Percentiles rank a stretch among this genome's conserved stretches.
Conservation (phyloP, 2,329 filamentous ascomycete species). For the Phialophora verrucosa region DNA sequence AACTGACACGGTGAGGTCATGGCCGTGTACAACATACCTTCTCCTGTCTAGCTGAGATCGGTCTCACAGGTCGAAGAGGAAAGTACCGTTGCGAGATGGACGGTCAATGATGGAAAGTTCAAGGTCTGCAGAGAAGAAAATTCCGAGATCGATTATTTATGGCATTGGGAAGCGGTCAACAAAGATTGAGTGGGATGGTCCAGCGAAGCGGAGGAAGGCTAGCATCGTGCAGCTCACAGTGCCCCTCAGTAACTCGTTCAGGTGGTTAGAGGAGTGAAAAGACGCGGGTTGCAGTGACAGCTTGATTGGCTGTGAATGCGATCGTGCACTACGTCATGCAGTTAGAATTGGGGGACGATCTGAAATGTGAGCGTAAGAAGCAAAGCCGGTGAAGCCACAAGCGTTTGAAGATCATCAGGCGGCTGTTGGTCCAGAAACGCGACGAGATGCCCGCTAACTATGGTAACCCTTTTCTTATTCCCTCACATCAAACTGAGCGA, state of each 20-base stretch:
- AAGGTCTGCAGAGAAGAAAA: not conserved
- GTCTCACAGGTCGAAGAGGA: not conserved
- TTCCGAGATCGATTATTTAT: not conserved
- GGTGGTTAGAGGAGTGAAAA: not conserved
- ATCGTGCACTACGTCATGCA: not conserved
- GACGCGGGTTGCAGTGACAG: conserved; percentile 4
- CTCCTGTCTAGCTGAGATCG: not conserved
- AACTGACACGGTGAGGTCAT: not conserved
- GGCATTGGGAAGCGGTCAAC: not conserved
- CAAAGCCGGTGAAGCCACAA: not conserved
- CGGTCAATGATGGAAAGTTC: not conserved
- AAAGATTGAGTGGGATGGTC: not conserved
- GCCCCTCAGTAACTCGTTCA: conserved; percentile 6
- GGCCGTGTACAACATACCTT: not conserved
- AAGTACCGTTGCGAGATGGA: not conserved
- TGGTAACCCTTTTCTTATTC: not conserved
- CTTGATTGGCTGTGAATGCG: conserved; percentile 4
- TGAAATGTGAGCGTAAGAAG: not conserved
- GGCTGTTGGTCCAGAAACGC: too few species aligned
- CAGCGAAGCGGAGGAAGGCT: not conserved
- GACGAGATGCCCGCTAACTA: not conserved
- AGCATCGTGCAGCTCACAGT: not conserved
- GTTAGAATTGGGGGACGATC: not conserved
- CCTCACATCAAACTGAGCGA: not conserved
- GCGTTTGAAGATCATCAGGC: not conserved